Conservation (phyloP, 208 protist genomes). For the Wallacemonas rigidus region DNA sequence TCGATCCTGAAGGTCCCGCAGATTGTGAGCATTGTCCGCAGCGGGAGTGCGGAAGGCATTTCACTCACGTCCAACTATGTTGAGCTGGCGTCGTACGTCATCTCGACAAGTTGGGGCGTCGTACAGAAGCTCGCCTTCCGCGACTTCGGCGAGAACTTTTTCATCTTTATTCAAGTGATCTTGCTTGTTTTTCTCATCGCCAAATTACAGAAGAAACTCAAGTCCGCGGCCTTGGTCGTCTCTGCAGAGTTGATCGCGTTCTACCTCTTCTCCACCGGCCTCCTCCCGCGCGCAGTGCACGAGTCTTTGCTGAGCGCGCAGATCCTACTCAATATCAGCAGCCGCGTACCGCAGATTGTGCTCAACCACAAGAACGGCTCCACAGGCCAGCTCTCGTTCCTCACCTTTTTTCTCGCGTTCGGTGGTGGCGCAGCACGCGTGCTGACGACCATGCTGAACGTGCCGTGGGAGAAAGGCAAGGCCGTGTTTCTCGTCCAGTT, state of each 20-base stretch:
- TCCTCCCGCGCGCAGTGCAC: conserved; percentile 51
- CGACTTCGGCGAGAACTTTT: conserved; percentile 82
- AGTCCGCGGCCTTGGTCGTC: conserved; percentile 32
- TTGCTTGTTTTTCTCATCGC: conserved; percentile 71
- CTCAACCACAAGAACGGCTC: conserved; percentile 65
- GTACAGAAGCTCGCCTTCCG: conserved; percentile 65
- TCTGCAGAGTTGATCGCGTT: conserved; percentile 32
- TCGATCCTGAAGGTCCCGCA: conserved; percentile 87
- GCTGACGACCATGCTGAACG: conserved; percentile 81
- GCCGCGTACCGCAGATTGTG: conserved; percentile 80
- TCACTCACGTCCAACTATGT: conserved; percentile 61
- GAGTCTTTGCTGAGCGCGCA: conserved; percentile 54
- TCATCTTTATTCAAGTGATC: conserved; percentile 71
- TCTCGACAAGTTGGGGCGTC: conserved; percentile 80
- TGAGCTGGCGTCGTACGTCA: conserved; percentile 78
- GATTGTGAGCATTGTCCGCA: conserved; percentile 69
- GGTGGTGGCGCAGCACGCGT: conserved; percentile 68
- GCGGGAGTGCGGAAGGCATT: conserved; percentile 66
- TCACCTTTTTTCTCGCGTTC: conserved; percentile 86
- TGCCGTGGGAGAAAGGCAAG: conserved; percentile 79
- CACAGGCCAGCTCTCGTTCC: conserved; percentile 77
- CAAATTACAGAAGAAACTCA: conserved; percentile 50
- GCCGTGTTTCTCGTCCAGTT: conserved; percentile 71
- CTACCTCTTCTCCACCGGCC: conserved; percentile 41
- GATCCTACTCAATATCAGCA: conserved; percentile 70